Conservation (phyloP, 495 filamentous ascomycete genomes). For the Trichoderma orchidacearum region DNA sequence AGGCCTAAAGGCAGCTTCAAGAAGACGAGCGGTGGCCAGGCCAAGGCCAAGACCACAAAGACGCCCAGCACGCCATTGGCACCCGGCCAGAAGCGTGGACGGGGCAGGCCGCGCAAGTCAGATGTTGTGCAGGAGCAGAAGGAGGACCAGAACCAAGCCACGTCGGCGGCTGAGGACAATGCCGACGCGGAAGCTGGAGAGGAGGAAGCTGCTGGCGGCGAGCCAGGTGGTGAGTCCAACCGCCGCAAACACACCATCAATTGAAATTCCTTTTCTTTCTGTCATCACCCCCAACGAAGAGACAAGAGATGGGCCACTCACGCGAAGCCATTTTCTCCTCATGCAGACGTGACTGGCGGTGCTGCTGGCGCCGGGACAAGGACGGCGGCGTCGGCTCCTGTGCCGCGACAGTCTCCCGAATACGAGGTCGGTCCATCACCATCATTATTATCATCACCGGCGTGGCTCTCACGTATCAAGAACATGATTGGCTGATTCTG, state of each 20-base stretch:
- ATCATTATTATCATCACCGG: background rate
- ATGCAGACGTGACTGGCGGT: background rate
- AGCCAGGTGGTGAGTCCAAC: conserved; percentile 1
- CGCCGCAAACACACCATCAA: background rate
- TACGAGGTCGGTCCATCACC: background rate
- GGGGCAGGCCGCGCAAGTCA: conserved; percentile 22
- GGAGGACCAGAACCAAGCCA: background rate
- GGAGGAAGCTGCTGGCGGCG: background rate
- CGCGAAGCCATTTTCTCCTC: background rate
- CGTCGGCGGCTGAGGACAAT: background rate
- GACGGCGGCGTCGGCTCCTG: background rate
- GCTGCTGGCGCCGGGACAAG: background rate
- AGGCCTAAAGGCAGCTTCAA: conserved; percentile 27
- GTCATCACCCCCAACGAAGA: too few species aligned
- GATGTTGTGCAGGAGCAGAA: conserved; percentile 2
- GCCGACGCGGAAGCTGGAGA: background rate
- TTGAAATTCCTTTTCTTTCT: too few species aligned
- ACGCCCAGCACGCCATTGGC: conserved; percentile 5
- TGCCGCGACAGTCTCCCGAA: background rate
- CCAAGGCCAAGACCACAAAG: conserved; percentile 5
- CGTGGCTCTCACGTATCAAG: background rate
- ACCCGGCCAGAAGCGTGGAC: conserved; percentile 6
- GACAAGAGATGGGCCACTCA: background rate
- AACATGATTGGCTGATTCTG: conserved; percentile 1
- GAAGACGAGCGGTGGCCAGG: conserved; percentile 14